These are phyloP conservation scores for Podila clonocystis DNA, from an alignment of 192 early-diverging fungal genomes.

Conservation along the genomic window DNA sequence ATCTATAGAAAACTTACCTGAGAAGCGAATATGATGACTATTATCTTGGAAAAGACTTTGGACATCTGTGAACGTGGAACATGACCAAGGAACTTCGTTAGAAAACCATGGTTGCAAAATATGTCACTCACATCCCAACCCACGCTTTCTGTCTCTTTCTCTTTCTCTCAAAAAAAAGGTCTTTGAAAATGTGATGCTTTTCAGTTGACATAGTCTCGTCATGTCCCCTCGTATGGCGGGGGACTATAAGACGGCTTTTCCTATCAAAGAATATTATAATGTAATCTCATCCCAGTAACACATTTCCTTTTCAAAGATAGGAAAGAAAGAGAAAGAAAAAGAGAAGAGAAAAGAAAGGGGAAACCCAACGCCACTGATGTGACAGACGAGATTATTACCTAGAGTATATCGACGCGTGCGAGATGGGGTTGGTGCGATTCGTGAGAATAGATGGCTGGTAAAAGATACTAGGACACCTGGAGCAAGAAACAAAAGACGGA, in stretches of 20 bases:
- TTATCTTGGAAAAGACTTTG: too few relatives aligned
- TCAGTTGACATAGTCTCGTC: conserved; percentile 50
- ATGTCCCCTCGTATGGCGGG: conserved; percentile 51
- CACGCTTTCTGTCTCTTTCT: neutral
- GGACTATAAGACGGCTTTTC: conserved; percentile 53
- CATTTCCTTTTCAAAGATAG: conserved; percentile 2
- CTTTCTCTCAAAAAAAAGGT: neutral
- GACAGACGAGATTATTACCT: too few relatives aligned
- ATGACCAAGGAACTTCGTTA: too few relatives aligned
- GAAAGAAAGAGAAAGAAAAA: too few relatives aligned
- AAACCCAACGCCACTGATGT: neutral
- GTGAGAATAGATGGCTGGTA: neutral
- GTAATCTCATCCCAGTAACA: conserved; percentile 47
- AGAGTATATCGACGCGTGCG: too few relatives aligned
- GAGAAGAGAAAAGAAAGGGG: too few relatives aligned
- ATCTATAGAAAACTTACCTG: too few relatives aligned
- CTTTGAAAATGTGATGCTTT: conserved; percentile 4
- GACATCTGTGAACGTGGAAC: too few relatives aligned
- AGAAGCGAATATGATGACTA: too few relatives aligned
- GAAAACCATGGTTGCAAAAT: too few relatives aligned
- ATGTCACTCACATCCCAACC: too few relatives aligned
- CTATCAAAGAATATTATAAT: conserved; percentile 50
- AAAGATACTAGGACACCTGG: neutral
- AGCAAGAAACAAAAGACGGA: neutral
- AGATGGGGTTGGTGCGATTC: too few relatives aligned